Evolutionary conservation across 2,329 filamentous ascomycete genomes (phyloP).

Genomic region (Aspergillus cejpii): DNA sequence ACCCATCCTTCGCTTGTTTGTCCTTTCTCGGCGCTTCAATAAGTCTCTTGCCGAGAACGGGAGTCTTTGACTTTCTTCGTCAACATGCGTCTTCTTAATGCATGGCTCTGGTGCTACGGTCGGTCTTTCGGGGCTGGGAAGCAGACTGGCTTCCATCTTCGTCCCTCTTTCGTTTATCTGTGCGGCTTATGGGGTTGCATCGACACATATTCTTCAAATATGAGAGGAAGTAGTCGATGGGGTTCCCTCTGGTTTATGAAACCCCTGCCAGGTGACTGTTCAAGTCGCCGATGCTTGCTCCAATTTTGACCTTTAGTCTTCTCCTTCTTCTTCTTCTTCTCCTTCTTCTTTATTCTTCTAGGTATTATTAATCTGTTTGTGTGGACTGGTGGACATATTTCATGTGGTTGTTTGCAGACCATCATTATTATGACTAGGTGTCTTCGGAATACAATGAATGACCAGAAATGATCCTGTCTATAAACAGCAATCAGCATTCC

Average conservation of each 20-base stretch:
- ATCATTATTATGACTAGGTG: not conserved
- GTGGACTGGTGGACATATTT: conserved; percentile 5
- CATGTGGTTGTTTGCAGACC: not conserved
- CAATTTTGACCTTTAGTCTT: conserved; percentile 1
- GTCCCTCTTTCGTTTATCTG: conserved; percentile 11
- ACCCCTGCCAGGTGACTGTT: conserved; percentile 5
- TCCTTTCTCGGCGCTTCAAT: conserved; percentile 7
- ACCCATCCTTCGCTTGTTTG: not conserved
- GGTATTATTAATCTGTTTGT: conserved; percentile 16
- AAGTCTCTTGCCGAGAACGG: conserved; percentile 1
- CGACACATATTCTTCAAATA: not conserved
- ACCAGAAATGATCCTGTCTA: conserved; percentile 1
- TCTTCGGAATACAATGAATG: not conserved
- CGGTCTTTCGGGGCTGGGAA: conserved; percentile 15
- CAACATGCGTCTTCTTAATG: conserved; percentile 16
- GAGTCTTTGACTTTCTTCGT: conserved; percentile 9
- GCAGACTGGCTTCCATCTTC: conserved; percentile 8
- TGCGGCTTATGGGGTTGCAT: conserved; percentile 6
- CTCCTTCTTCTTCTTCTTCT: conserved; percentile 7
- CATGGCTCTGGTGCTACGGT: conserved; percentile 31
- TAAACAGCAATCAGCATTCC: not conserved
- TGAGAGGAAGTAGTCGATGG: not conserved
- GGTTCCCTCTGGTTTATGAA: conserved; percentile 1
- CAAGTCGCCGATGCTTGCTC: conserved; percentile 3
- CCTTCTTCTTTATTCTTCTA: conserved; percentile 6